Base-by-base conservation (phyloP, 1,284 basidiomycete species). In the Fomitopsis schrenkii region DNA sequence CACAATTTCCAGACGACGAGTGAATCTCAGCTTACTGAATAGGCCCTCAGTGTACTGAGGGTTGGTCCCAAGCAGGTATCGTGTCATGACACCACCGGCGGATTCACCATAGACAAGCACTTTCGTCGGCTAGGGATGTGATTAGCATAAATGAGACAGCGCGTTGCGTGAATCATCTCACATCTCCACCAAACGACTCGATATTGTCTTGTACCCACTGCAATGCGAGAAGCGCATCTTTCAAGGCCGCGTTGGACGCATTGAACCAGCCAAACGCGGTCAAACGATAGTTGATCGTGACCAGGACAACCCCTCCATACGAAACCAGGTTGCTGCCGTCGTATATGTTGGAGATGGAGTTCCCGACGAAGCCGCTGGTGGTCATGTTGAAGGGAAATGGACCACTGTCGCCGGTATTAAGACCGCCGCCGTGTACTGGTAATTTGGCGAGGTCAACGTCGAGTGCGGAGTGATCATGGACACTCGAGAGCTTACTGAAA, bases 191-290 rank as follows among this genome's bases (percentile, higher is more conserved):
- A 41, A 64, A 64, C 0, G 63, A 53, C 41, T 60, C 63, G 30
- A 64, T 64, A 22, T 64, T 64, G 30, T 64, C 59, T 22, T 64
- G 63, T 7, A 64, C 63, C 63, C 63, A 64, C 15, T 59, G 59
- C 50, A 64, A 44, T 5, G 59, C 63, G 19, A 64, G 54, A n/a
- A 64, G 42, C 8, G 58, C 38, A 38, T 64, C 63, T 33, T 59
- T 64, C 19, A 64, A 28, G 3, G 63, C 63, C 9, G 59, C 63
- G 38, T 64, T 64, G 0, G 63, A 64, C 10, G 63, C 63, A 33
- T 64, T 64, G 63, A 64, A 64, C 63, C 63, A 64, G 6, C 63
- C 63, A 30, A 64, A 59, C 2, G 63, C 59, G 1, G 54, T 61
- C 19, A 64, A 26, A 2, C 63, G 57, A 35, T 64, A 64, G 53